Conservation (phyloP, 1,284 basidiomycete genomes). For the Mycosarcoma mackinlayi region DNA sequence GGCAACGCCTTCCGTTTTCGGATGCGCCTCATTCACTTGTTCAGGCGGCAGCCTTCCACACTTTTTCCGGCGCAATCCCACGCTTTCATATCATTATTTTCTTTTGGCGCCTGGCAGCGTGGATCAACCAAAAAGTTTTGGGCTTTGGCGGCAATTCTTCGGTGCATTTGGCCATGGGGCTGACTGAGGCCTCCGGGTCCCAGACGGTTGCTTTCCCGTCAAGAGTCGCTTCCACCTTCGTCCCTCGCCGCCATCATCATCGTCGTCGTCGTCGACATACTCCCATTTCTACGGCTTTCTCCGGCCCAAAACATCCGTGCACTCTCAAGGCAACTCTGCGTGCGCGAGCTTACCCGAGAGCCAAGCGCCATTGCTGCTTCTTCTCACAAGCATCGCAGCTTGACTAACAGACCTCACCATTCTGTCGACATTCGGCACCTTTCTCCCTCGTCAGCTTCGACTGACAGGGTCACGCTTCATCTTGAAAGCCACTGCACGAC, state of each 20-base stretch:
- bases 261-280: too few relatives aligned
- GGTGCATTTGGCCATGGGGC: constrained; percentile 16
- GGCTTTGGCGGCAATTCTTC: constrained; percentile 20
- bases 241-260: constrained; percentile 18
- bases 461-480: constrained; percentile 30
- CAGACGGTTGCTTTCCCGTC: too few relatives aligned
- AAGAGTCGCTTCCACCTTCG: too few relatives aligned
- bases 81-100: neutral
- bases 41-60: constrained; percentile 14
- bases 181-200: too few relatives aligned
- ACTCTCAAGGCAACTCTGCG: too few relatives aligned
- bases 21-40: neutral
- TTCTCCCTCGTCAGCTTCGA: constrained; percentile 36
- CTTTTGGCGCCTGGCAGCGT: constrained; percentile 7
- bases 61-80: constrained; percentile 2
- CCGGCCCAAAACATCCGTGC: too few relatives aligned
- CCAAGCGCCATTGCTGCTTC: too few relatives aligned
- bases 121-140: constrained; percentile 4
- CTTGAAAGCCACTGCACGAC: neutral
- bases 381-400: too few relatives aligned
- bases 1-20: constrained; percentile 4
- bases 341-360: too few relatives aligned
- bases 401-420: constrained; percentile 18
- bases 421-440: constrained; percentile 26
- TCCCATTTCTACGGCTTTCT: too few relatives aligned